These are phyloP conservation scores for Colletotrichum sp. DNA, from an alignment of 2,329 filamentous ascomycete genomes.

Conservation along the genomic window DNA sequence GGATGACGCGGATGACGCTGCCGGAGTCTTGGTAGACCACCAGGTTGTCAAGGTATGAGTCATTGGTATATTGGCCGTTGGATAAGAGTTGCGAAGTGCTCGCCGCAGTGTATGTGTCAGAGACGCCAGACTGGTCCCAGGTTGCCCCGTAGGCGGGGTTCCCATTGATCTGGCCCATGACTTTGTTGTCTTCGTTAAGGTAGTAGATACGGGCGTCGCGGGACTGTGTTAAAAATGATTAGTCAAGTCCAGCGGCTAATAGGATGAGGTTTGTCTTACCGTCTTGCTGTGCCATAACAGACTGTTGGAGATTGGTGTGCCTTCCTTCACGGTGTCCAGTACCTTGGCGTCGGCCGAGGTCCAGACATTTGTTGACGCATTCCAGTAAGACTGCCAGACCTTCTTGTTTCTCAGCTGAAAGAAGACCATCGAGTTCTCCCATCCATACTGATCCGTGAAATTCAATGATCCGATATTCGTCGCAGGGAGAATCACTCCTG, in stretches of 20 bases:
- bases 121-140: conserved; percentile 17
- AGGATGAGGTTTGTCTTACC: neutral
- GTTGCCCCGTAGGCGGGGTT: neutral
- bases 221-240: neutral
- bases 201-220: conserved; percentile 18
- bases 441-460: conserved; percentile 17
- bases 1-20: conserved; percentile 1
- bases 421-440: conserved; percentile 11
- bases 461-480: conserved; percentile 13
- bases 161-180: conserved; percentile 7
- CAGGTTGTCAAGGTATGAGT: conserved; percentile 10
- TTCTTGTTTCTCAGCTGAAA: conserved; percentile 10
- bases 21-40: conserved; percentile 15
- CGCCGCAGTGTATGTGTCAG: neutral
- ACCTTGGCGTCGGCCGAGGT: neutral
- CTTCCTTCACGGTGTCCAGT: conserved; percentile 3
- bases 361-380: conserved; percentile 10
- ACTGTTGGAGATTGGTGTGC: conserved; percentile 18
- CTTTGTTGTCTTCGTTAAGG: conserved; percentile 2
- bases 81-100: conserved; percentile 2
- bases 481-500: neutral
- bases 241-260: neutral
- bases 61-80: conserved; percentile 8
- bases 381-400: conserved; percentile 9
- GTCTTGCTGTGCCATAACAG: conserved; percentile 12